phyloP scores from a whole-genome alignment of 805 yeast genomes.

The Suhomyces sp. region DNA sequence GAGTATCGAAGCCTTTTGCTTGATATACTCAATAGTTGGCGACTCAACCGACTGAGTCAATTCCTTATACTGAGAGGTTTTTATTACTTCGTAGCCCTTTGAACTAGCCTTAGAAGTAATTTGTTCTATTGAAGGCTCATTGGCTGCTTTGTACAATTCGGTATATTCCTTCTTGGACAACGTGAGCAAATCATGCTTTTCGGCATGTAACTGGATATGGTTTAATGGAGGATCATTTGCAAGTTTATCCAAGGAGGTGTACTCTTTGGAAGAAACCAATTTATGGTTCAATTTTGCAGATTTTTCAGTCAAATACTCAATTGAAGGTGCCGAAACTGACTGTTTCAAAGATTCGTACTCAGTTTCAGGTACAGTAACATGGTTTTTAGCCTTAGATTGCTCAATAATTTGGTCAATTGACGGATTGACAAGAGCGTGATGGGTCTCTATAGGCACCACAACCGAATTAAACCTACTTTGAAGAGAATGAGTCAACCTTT shows the following conservation, averaged over 20 bases:
- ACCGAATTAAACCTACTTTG: conserved; percentile 14
- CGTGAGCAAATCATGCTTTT: conserved; percentile 30
- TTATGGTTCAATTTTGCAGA: conserved; percentile 6
- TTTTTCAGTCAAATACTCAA: conserved; percentile 4
- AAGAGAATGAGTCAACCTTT: conserved; percentile 10
- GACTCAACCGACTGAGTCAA: conserved; percentile 11
- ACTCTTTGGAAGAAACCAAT: conserved; percentile 8
- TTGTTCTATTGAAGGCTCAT: conserved; percentile 26
- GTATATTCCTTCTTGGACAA: conserved; percentile 32
- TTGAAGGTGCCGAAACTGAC: conserved; percentile 6
- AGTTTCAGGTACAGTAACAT: conserved; percentile 9
- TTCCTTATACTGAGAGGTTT: conserved; percentile 9
- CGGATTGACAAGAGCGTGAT: conserved; percentile 14
- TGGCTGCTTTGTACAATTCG: conserved; percentile 25
- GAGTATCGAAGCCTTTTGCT: conserved; percentile 9
- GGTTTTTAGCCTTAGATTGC: conserved; percentile 25
- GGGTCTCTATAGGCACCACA: conserved; percentile 3
- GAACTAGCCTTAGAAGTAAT: conserved; percentile 9
- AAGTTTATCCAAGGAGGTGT: conserved; percentile 1
- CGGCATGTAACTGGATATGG: conserved; percentile 35
- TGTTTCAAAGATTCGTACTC: conserved; percentile 11
- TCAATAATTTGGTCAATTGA: conserved; percentile 30
- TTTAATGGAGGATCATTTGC: conserved; percentile 22
- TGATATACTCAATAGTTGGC: conserved; percentile 20
- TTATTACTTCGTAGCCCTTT: conserved; percentile 19